Evolutionary conservation across 192 early-diverging fungal species (phyloP), one percentile per base, ranked within the genome.

Genomic region (Backusella parvicylindrica): DNA sequence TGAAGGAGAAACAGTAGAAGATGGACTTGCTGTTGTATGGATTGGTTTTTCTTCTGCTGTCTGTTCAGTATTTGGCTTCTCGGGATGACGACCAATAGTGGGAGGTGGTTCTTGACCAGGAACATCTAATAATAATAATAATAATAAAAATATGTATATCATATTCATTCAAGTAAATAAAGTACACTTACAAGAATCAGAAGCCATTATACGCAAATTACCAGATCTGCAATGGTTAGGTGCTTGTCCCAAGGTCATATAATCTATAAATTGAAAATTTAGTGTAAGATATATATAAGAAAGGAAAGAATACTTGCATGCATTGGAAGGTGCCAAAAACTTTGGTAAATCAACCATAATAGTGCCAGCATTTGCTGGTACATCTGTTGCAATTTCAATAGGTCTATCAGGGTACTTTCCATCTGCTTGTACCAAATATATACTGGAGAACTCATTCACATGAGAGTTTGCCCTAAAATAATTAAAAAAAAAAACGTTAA

Each of bases 381-480:
- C 68, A 69, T 69, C 15, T 15, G 68, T 40, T 37, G 68, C 68
- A 23, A 69, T 26, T 37, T 40, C 21, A 41, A 69, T 69, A 37
- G 38, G 68, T 8, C 12, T 33, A n/a, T 69, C 35, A 15, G 16
- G 11, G 11, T 69, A 28, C 16, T 36, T 67, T 33, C 68, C 38
- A 69, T 69, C 68, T 4, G 68, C 36, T 5, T 69, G 68, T 28
- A 69, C 68, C 13, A 69, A 41, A 69, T 69, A 69, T 12, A 69
- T 69, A 69, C 37, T 41, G 13, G 35, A 21, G 38, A 69, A 69
- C 37, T 38, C 23, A 13, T 21, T 26, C 41, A 21, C 26, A 21
- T 69, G 67, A 26, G 67, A 69, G 11, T 69, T 69, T n/a, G 67
- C n/a, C 67, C 67, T 69, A n/a, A n/a, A n/a, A n/a, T n/a, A n/a